phyloP scores from a whole-genome alignment of 2,329 filamentous ascomycete genomes.

The Ceratocystis lukuohia region DNA sequence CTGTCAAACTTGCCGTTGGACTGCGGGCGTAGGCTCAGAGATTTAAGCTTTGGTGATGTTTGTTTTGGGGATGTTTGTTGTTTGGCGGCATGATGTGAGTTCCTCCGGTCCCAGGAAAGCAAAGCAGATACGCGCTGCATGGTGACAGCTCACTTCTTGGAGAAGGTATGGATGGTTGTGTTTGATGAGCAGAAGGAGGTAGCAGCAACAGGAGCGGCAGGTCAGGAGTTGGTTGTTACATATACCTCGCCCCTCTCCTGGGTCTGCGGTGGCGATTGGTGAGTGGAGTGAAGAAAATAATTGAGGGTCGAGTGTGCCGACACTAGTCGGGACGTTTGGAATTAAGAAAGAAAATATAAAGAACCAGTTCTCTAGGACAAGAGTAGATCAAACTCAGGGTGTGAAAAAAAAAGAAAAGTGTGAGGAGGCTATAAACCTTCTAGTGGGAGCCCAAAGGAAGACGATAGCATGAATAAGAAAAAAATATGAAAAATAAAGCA shows the following conservation, averaged over 20 bases:
- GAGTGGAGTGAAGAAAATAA: not conserved
- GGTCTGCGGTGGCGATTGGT: not conserved
- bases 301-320: not conserved
- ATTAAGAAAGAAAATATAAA: not conserved
- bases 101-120: slow-evolving; percentile 21
- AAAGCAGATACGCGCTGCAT: slow-evolving; percentile 22
- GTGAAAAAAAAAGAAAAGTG: not conserved
- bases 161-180: not conserved
- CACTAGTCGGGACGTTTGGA: not conserved
- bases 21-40: slow-evolving; percentile 13
- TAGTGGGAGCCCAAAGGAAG: not conserved
- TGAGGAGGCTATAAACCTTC: not conserved
- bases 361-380: not conserved
- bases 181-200: not conserved
- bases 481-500: slow-evolving; percentile 1
- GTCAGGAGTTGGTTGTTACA: not conserved
- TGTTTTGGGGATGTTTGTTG: slow-evolving; percentile 17
- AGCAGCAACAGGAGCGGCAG: not conserved
- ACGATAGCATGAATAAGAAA: not conserved
- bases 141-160: not conserved
- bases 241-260: not conserved
- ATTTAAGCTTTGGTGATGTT: slow-evolving; percentile 9
- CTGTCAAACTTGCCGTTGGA: slow-evolving; percentile 20
- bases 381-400: not conserved
- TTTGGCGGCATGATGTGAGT: slow-evolving; percentile 19